These are phyloP conservation scores for Candida easanensis DNA, from an alignment of 805 yeast species.

Conservation along the genomic window DNA sequence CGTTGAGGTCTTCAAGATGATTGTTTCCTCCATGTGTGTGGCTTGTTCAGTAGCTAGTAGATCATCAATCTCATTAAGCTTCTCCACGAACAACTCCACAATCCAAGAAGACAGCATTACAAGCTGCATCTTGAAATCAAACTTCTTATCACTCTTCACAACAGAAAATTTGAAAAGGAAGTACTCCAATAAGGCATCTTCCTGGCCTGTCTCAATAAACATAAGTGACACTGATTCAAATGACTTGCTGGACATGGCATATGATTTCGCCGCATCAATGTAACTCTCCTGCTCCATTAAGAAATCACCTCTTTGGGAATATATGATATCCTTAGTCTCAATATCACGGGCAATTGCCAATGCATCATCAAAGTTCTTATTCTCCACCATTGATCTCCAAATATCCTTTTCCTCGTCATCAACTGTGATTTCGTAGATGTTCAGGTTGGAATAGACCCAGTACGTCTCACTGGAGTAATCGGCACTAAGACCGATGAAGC, in stretches of 20 bases:
- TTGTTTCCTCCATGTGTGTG: constrained; percentile 22
- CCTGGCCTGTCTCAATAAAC: constrained; percentile 42
- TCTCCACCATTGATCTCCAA: constrained; percentile 63
- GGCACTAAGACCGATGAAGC: constrained; percentile 43
- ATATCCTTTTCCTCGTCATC: constrained; percentile 69
- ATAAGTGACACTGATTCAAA: constrained; percentile 66
- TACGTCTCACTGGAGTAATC: constrained; percentile 56
- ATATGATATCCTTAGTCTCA: constrained; percentile 45
- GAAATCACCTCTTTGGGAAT: constrained; percentile 53
- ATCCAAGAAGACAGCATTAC: constrained; percentile 35
- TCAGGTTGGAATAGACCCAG: constrained; percentile 67
- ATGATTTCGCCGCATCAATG: constrained; percentile 48
- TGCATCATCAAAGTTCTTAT: constrained; percentile 63
- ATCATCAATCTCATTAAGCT: constrained; percentile 34
- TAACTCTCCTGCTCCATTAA: constrained; percentile 32
- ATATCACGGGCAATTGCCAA: constrained; percentile 38
- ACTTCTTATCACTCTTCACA: constrained; percentile 26
- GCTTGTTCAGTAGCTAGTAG: constrained; percentile 28
- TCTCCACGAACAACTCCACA: constrained; percentile 33
- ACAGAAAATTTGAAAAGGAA: constrained; percentile 39
- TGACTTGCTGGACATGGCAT: constrained; percentile 62
- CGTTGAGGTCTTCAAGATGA: constrained; percentile 25
- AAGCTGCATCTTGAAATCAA: constrained; percentile 30
- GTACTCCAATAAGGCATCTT: constrained; percentile 45
- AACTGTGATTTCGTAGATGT: constrained; percentile 70